These are phyloP conservation scores for Venturia asperata DNA, from an alignment of 2,329 filamentous ascomycete genomes.

Conservation along the genomic window DNA sequence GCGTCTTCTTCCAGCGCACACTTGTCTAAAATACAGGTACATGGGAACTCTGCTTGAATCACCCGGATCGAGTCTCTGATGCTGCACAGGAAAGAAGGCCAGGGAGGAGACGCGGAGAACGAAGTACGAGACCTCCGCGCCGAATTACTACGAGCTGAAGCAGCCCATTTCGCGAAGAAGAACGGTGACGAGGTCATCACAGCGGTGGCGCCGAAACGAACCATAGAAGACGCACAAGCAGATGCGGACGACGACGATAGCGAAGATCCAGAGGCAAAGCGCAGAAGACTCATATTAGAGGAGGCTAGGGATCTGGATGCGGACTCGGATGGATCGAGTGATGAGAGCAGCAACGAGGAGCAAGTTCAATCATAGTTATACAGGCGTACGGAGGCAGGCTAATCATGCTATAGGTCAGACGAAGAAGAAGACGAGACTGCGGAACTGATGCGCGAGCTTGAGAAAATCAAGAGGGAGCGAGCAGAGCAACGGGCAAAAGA, in stretches of 20 bases:
- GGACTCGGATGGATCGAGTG: slow-evolving; percentile 57
- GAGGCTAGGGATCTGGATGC: slow-evolving; percentile 85
- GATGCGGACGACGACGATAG: slow-evolving; percentile 45
- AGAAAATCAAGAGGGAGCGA: slow-evolving; percentile 84
- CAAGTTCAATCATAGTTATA: slow-evolving; percentile 28
- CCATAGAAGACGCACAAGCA: slow-evolving; percentile 48
- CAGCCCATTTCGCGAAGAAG: slow-evolving; percentile 79
- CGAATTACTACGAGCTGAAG: slow-evolving; percentile 83
- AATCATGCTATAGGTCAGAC: slow-evolving; percentile 28
- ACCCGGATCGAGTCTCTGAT: background rate
- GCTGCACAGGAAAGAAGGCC: slow-evolving; percentile 61
- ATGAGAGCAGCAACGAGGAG: slow-evolving; percentile 55
- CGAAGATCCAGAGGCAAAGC: slow-evolving; percentile 68
- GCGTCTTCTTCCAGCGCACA: slow-evolving; percentile 88
- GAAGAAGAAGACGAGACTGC: slow-evolving; percentile 73
- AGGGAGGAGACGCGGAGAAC: slow-evolving; percentile 72
- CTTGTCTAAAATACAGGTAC: slow-evolving; percentile 78
- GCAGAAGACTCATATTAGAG: slow-evolving; percentile 71
- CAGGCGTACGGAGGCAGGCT: background rate
- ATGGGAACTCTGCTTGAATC: slow-evolving; percentile 21
- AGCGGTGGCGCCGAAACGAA: slow-evolving; percentile 53
- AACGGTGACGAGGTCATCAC: slow-evolving; percentile 48
- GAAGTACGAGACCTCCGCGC: slow-evolving; percentile 73
- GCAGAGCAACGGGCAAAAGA: slow-evolving; percentile 74
- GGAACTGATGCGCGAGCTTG: slow-evolving; percentile 83